Evolutionary conservation across 129 eudicot genomes (phyloP).

Genomic region (Heracleum sosnowskyi): DNA sequence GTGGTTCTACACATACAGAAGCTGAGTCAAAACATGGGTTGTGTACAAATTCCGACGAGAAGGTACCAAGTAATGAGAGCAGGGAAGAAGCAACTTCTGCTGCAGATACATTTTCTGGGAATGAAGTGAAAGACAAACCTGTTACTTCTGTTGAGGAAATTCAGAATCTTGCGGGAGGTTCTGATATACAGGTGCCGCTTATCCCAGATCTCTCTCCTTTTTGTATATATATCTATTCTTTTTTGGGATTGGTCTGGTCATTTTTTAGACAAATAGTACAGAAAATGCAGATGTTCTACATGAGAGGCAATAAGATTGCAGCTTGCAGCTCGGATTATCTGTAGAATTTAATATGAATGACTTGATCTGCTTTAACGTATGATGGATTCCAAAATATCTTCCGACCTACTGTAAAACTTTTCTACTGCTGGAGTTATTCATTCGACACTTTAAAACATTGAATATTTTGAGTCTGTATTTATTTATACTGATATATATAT

Average conservation of each 20-base stretch:
- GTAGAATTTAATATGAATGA: not conserved
- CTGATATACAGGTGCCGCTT: conserved; percentile 75
- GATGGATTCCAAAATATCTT: not conserved
- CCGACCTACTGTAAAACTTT: not conserved
- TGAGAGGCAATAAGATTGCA: not conserved
- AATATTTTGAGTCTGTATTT: not conserved
- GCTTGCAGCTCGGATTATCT: not conserved
- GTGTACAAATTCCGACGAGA: conserved; percentile 35
- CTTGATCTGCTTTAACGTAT: not conserved
- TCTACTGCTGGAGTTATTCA: not conserved
- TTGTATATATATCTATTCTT: not conserved
- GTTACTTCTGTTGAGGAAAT: conserved; percentile 71
- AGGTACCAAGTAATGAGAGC: conserved; percentile 37
- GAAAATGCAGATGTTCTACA: not conserved
- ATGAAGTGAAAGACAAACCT: conserved; percentile 43
- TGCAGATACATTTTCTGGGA: conserved; percentile 33
- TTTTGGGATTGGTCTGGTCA: not conserved
- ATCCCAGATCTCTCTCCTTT: not conserved
- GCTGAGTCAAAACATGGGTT: conserved; percentile 27
- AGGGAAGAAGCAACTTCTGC: conserved; percentile 38
- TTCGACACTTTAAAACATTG: not conserved
- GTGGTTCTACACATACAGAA: conserved; percentile 30
- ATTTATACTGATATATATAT: not conserved
- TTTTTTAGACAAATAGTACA: not conserved
- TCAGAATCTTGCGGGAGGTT: conserved; percentile 85